Base-by-base conservation (phyloP, 257 asterid species). In the Leonotis leonurus region DNA sequence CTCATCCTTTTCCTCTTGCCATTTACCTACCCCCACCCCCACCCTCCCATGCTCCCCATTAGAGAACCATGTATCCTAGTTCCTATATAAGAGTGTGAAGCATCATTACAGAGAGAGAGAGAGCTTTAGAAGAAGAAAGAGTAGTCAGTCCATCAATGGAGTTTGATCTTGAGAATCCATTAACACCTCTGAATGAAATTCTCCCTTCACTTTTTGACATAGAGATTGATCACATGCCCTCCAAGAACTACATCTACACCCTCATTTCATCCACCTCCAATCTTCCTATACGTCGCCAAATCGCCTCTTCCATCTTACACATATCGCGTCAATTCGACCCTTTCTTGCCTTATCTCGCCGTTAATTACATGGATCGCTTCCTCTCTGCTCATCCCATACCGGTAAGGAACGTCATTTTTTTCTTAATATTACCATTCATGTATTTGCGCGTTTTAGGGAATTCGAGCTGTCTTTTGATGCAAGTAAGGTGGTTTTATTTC, bases 281-380 rank as follows among this genome's bases (percentile, higher is more conserved):
- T 29, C 30, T 68, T 69, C 40, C 55, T n/a, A 18, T 67, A 54
- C 88, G 88, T 36, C 56, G 57, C 5, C 56, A 74, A 72, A 75
- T 76, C 68, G 62, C 76, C 26, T 65, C 88, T 11, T 64, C 70
- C 0, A 79, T 87, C 64, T 14, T 60, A 29, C 20, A 52, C 11
- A 62, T 68, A 5, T 77, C 82, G 27, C 79, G 65, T 0, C 43
- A 64, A 5, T 72, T 70, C 56, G 91, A 76, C 44, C 80, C 71
- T 0, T 81, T 71, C 61, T 43, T 78, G 8, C 57, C 79, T 0
- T 87, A 77, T 39, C 96, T 85, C 48, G 85, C 91, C 24, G 54
- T 83, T 17, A 87, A 79, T 70, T 87, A 85, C 78, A 70, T 79
- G 67, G 94, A 87, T 64, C 94, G 96, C 25, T 83, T 85, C 73